A percentile compares a stretch with the other conserved stretches of the same genome.
Evolutionary conservation across 2,329 filamentous ascomycete genomes (phyloP).

Genomic region (Colletotrichum spaethianum): DNA sequence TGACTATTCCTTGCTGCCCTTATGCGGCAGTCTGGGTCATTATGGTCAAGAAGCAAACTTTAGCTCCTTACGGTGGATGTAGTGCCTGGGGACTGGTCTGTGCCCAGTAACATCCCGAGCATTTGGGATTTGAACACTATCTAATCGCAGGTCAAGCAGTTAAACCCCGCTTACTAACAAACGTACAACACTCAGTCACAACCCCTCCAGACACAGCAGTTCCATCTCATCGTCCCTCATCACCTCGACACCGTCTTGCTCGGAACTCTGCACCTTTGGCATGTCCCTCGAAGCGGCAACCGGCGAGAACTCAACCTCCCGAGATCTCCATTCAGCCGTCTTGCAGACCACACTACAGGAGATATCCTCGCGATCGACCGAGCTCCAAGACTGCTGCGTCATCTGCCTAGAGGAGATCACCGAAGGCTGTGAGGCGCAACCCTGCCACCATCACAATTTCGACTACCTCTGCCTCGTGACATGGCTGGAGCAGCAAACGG

Average conservation of each 20-base stretch:
- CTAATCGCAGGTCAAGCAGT: not conserved
- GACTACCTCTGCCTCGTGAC: constrained; percentile 88
- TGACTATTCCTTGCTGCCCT: no score
- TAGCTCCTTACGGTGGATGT: not conserved
- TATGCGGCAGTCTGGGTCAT: not conserved
- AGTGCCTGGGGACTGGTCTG: not conserved
- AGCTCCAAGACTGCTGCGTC: constrained; percentile 72
- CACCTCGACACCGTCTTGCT: not conserved
- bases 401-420: constrained; percentile 87
- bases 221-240: not conserved
- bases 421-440: constrained; percentile 78
- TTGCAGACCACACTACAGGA: constrained; percentile 62
- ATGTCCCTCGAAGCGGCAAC: constrained; percentile 33
- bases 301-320: constrained; percentile 39
- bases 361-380: constrained; percentile 47
- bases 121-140: not conserved
- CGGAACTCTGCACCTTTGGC: constrained; percentile 5
- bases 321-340: constrained; percentile 58
- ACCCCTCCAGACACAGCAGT: not conserved
- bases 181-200: not conserved
- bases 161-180: not conserved
- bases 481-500: constrained; percentile 82
- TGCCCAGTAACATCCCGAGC: no score
- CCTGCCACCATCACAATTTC: constrained; percentile 86
- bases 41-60: not conserved